A percentile compares a stretch with the other conserved stretches of the same genome.
phyloP scores from a whole-genome alignment of 2,329 filamentous ascomycete genomes.

The Hyphodiscus sp. region DNA sequence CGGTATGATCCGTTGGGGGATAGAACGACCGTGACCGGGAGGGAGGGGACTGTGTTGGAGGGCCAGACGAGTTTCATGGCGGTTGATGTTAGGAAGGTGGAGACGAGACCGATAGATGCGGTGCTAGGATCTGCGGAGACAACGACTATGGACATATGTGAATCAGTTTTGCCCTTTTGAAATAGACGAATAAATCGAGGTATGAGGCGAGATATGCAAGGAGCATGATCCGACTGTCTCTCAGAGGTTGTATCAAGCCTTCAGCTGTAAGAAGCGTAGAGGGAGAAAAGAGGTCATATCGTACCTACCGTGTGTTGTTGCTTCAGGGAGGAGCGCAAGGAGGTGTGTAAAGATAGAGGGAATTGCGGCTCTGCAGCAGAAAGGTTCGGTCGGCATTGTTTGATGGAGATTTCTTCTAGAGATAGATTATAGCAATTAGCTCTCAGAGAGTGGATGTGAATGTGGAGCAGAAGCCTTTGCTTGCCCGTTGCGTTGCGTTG shows the following conservation, averaged over 20 bases:
- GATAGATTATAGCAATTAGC: no score
- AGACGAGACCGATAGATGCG: not conserved
- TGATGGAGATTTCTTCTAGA: not conserved
- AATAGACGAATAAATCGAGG: no score
- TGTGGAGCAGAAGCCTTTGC: no score
- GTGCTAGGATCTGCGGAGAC: no score
- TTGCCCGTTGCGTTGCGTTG: no score
- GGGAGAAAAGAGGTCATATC: not conserved
- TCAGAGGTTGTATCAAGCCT: no score
- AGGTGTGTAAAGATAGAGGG: slow-evolving; percentile 4
- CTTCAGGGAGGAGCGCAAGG: not conserved
- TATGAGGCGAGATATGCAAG: no score
- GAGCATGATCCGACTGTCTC: no score
- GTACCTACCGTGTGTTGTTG: not conserved
- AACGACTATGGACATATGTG: no score
- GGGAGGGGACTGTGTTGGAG: slow-evolving; percentile 2
- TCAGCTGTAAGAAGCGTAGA: not conserved
- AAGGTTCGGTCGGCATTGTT: slow-evolving; percentile 1
- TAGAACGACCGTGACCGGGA: not conserved
- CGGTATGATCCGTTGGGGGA: not conserved
- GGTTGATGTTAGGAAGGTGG: not conserved
- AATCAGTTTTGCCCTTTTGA: no score
- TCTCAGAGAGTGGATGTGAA: no score
- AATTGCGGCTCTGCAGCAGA: slow-evolving; percentile 10
- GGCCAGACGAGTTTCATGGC: not conserved